Base-by-base conservation (phyloP, 2,329 filamentous ascomycete genomes). In the Pestalotiopsis sp. region DNA sequence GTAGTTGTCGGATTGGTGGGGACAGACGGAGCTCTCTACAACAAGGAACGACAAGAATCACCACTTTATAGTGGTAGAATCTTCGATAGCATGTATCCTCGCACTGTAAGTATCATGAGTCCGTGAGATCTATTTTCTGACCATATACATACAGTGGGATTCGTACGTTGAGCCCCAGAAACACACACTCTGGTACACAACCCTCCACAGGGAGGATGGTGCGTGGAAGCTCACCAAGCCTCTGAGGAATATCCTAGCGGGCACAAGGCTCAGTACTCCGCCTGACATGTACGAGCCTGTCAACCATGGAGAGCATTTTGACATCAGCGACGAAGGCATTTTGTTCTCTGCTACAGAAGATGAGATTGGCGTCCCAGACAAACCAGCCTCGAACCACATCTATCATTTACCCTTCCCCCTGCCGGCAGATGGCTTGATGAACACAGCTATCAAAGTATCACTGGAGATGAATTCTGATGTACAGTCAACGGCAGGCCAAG, bases 151-250 rank as follows among this genome's bases (percentile, higher is more conserved):
- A 20, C 62, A 82, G 77, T 78, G 77, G 77, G 76, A 79, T 65
- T 67, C 73, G 1, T 78, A 79, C 41, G 72, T 72, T 31, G 75
- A 75, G 31, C 71, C 74, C 7, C 73, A 79, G 57, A 77, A 73
- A 25, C 77, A 80, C 64, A 72, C 75, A 5, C 76, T 84, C 38
- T 84, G 81, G 78, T 83, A 82, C 73, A 49, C 41, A n/a, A 6
- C 2, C 4, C 1, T 49, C 41, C 3, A 14, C 41, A n/a, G 7
- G 4, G 41, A 49, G 41, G 14, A n/a, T n/a, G 14, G 14, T 6
- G 41, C 13, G 41, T 49, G 41, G 41, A 4, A 49, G 41, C 41
- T 49, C 41, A 49, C 3, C 41, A 49, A 49, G 1, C 41, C 41
- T n/a, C 41, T n/a, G 14, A 49, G 41, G 6, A 49, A 49, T 5